Percentiles rank a stretch among this genome's conserved stretches.
These are phyloP conservation scores for Epichloe gansuensis DNA, from an alignment of 2,329 filamentous ascomycete genomes.

Conservation along the genomic window DNA sequence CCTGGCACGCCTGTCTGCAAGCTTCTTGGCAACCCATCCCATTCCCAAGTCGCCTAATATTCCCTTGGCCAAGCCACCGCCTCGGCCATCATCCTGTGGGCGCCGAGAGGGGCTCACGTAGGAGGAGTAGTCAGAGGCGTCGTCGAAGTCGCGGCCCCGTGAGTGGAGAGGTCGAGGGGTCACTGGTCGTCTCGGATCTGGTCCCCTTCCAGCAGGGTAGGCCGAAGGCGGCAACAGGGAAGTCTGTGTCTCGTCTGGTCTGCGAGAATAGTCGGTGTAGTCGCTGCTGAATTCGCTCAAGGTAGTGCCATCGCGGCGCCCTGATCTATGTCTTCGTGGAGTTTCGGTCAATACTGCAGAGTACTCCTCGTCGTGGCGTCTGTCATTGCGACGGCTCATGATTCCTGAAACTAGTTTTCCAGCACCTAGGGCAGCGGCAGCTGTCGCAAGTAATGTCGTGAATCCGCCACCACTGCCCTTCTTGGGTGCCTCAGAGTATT, in stretches of 20 bases:
- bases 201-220: conserved; percentile 28
- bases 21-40: conserved; percentile 54
- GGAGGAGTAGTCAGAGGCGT: conserved; percentile 43
- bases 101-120: conserved; percentile 51
- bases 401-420: conserved; percentile 48
- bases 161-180: conserved; percentile 37
- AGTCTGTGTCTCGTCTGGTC: conserved; percentile 19
- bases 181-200: conserved; percentile 24
- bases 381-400: conserved; percentile 37
- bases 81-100: conserved; percentile 27
- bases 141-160: conserved; percentile 32
- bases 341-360: conserved; percentile 51
- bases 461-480: conserved; percentile 38
- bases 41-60: conserved; percentile 49
- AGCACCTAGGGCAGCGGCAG: conserved; percentile 49
- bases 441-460: conserved; percentile 45
- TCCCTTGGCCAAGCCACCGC: conserved; percentile 42
- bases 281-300: conserved; percentile 41
- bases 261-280: conserved; percentile 22
- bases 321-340: conserved; percentile 34
- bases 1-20: conserved; percentile 40
- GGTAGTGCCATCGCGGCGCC: conserved; percentile 22
- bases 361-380: conserved; percentile 42
- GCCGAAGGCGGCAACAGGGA: conserved; percentile 36
- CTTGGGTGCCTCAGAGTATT: conserved; percentile 40